A percentile compares a stretch with the other conserved stretches of the same genome.
phyloP scores from a whole-genome alignment of 2,329 filamentous ascomycete genomes.

The Cladophialophora chaetospira region DNA sequence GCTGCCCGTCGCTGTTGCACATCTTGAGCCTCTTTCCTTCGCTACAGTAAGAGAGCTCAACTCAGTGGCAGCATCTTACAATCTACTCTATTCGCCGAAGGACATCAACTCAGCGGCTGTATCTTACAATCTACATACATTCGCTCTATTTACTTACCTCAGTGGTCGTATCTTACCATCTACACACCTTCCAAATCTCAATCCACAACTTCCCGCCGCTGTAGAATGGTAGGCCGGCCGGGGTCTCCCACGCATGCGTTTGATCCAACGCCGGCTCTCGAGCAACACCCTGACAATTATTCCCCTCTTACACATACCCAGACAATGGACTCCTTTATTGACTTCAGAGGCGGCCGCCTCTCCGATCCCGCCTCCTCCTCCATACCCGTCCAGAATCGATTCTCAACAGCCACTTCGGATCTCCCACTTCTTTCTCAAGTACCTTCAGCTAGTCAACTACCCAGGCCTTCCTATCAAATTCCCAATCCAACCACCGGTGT shows the following conservation, averaged over 20 bases:
- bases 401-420: conserved; percentile 42
- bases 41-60: too few relatives aligned
- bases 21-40: neutral
- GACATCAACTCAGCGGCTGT: neutral
- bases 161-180: neutral
- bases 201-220: neutral
- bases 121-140: conserved; percentile 8
- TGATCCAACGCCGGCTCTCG: conserved; percentile 32
- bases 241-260: conserved; percentile 29
- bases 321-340: conserved; percentile 1
- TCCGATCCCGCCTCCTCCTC: conserved; percentile 40
- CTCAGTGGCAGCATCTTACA: too few relatives aligned
- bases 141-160: too few relatives aligned
- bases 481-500: conserved; percentile 29
- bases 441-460: conserved; percentile 32
- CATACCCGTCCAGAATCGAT: conserved; percentile 41
- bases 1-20: conserved; percentile 1
- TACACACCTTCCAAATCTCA: neutral
- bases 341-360: conserved; percentile 47
- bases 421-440: conserved; percentile 38
- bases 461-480: conserved; percentile 27
- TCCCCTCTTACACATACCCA: conserved; percentile 26
- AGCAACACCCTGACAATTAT: conserved; percentile 28
- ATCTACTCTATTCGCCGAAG: too few relatives aligned
- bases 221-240: conserved; percentile 29